Evolutionary conservation across 257 asterid genomes (phyloP), one percentile per base, ranked within the genome.

Genomic region (Striga asiatica): DNA sequence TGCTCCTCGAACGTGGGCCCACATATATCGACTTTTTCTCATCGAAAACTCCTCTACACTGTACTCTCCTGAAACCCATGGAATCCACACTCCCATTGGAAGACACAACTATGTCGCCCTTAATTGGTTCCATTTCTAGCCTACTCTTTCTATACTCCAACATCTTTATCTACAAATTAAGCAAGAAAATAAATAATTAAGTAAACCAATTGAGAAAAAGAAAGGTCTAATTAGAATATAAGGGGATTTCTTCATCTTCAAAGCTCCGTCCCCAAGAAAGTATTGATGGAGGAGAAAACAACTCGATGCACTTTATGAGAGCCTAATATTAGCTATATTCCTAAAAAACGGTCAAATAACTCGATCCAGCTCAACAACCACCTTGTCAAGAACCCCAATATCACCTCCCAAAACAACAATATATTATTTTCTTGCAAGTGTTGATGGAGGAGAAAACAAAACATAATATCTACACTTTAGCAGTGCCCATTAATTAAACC

Each of bases 1-100:
- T 92, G 78, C 93, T 88, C 74, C 97, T 80, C 16, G 98, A 92
- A 50, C 98, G 97, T 0, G 98, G 97, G 22, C 98, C 97, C 2
- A 92, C 64, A 62, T 68, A 82, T 45, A 88, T 71, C 11, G 98
- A 88, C 60, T 71, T 88, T 56, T 75, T 75, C 66, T 88, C 94
- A 60, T 92, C 89, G 61, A 75, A 88, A 37, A 81, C 76, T 41
- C 98, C 98, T 74, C 66, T 84, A 70, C 84, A 82, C 24, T 60
- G 70, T 43, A 92, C 80, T 80, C 76, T 82, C 66, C 95, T 70
- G 66, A 88, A 88, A 76, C 88, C 97, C 76, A 84, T 28, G 41
- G 80, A 29, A 61, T 81, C 86, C 68, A 58, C 22, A 61, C 59
- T 68, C 53, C 60, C 75, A 55, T 55, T 54, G 18, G 88, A 66